Base-by-base conservation (phyloP, 352 stramenopile genomes). In the Phytophthora palmivora region DNA sequence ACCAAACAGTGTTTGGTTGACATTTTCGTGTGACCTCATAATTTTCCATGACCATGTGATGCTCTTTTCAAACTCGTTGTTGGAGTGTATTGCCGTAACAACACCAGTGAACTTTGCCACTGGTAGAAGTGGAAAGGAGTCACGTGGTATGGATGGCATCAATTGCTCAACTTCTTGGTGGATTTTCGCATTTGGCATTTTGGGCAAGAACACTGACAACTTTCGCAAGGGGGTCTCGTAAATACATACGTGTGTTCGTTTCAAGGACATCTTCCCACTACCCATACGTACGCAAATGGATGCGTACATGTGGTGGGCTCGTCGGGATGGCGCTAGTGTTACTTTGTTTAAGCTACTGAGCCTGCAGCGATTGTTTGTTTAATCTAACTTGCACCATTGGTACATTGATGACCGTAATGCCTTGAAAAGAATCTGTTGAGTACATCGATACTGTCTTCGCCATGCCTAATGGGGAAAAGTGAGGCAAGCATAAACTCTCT, bases 91-190 rank as follows among this genome's bases (percentile, higher is more conserved):
- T n/a, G n/a, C n/a, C n/a, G n/a, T n/a, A n/a, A n/a, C n/a, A n/a
- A n/a, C n/a, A n/a, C n/a, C n/a, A n/a, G 33, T 14, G n/a, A 38
- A 98, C 71, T 98, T 98, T 56, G 93, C 96, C 2, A 98, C 96
- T 9, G 94, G 93, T 6, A 97, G 88, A 82, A 92, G 11, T 91
- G 82, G 70, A 95, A 94, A 44, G 96, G 90, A 3, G 98, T 99
- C 63, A 72, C 91, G 59, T 98, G 92, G 92, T 96, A n/a, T n/a
- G n/a, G n/a, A 90, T 74, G 97, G 41, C 96, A 74, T 58, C 15
- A 80, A 90, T 51, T 11, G 84, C 91, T 15, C 94, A 98, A 74
- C 82, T 89, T 3, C 44, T 98, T 14, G 96, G 88, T 1, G 95
- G 92, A 1, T 98, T 87, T 51, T 90, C 8, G 65, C 97, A 22